Evolutionary conservation across 805 yeast genomes (phyloP).

Genomic region (Lachancea sp.): DNA sequence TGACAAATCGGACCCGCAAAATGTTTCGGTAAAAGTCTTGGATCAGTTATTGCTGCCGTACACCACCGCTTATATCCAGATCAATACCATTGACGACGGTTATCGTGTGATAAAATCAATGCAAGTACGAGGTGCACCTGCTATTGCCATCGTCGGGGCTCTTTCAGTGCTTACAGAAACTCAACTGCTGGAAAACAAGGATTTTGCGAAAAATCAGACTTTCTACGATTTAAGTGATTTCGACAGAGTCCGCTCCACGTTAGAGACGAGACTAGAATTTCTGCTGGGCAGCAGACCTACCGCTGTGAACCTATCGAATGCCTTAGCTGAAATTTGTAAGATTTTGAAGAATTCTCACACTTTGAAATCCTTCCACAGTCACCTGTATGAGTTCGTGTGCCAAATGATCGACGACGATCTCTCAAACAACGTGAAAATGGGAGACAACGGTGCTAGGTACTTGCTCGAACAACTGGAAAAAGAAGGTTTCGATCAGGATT

Average conservation of each 20-base stretch:
- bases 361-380: constrained; percentile 18
- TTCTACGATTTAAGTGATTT: constrained; percentile 32
- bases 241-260: constrained; percentile 31
- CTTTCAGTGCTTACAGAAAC: constrained; percentile 76
- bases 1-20: constrained; percentile 33
- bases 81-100: constrained; percentile 66
- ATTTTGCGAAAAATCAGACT: constrained; percentile 21
- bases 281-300: constrained; percentile 84
- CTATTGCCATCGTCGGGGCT: constrained; percentile 92
- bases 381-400: constrained; percentile 42
- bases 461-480: constrained; percentile 41
- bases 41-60: constrained; percentile 85
- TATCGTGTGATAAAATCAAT: constrained; percentile 75
- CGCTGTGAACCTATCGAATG: constrained; percentile 86
- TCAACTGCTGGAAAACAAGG: constrained; percentile 28
- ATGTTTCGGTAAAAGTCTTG: constrained; percentile 48
- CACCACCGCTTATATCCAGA: constrained; percentile 57
- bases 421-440: constrained; percentile 69
- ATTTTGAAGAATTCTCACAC: constrained; percentile 29
- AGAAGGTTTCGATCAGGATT: constrained; percentile 53
- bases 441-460: constrained; percentile 73
- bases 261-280: constrained; percentile 50
- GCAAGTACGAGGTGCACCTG: constrained; percentile 99
- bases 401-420: constrained; percentile 68
- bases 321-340: constrained; percentile 37